Evolutionary conservation across 2,329 filamentous ascomycete genomes (phyloP), one percentile per base, ranked within the genome.

Genomic region (Fusarium luffae): DNA sequence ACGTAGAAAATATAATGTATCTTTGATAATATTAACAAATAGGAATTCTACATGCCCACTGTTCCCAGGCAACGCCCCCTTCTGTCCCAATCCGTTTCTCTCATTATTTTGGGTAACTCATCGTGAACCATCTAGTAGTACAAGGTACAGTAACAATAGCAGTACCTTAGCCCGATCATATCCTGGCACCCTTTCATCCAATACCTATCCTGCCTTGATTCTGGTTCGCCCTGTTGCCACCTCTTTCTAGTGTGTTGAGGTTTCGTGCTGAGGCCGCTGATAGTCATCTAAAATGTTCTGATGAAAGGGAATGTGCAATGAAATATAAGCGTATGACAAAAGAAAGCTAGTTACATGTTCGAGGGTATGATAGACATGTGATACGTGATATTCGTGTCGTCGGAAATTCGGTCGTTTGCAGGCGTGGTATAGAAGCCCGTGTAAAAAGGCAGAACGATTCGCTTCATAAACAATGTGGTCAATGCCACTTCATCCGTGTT

Each of bases 341-440:
- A 34, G 68, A 64, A 44, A 69, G 30, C 32, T 63, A 65, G 47
- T 58, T 63, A 69, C 68, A 69, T 54, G 61, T 52, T 63, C 43
- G 9, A 52, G 59, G 66, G 70, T 64, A 56, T 69, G 68, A 63
- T 65, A 34, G 61, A 69, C 64, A 62, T 74, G 62, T 51, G 55
- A 69, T 70, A 74, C 70, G 59, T 71, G 43, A 68, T 73, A 64
- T 66, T 75, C 73, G 68, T 74, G 64, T 71, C 68, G 50, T 75
- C 59, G 49, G 62, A 62, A 57, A 57, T 48, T 58, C 49, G 46
- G 72, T 74, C 72, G 57, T 74, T 52, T 57, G 30, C 50, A 49
- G 61, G 56, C 47, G 54, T 68, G 50, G 51, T 60, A 54, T 32
- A 49, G 59, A 49, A 42, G 49, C 47, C 32, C n/a, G 40, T 41